phyloP scores from a whole-genome alignment of 768 basidiomycete species.

The Pisolithus microcarpus region DNA sequence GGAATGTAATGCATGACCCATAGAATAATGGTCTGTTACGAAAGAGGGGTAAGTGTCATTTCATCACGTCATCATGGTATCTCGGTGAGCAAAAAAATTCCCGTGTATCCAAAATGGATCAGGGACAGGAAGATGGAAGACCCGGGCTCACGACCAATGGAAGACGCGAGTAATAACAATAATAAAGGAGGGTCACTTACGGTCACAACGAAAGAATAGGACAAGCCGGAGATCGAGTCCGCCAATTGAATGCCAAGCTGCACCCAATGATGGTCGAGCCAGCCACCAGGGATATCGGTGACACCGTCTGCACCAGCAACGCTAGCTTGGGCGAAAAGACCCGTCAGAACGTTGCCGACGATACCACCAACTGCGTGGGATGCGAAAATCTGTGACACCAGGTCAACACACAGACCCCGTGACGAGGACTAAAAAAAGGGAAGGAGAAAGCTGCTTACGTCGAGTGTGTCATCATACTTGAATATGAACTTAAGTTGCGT shows the following conservation, averaged over 20 bases:
- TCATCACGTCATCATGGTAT: background rate
- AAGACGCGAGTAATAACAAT: no score
- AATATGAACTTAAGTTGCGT: conserved; percentile 86
- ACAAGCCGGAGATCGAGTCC: conserved; percentile 56
- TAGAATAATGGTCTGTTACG: conserved; percentile 60
- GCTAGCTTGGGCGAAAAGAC: conserved; percentile 75
- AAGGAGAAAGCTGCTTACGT: conserved; percentile 39
- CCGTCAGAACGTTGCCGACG: conserved; percentile 79
- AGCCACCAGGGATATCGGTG: conserved; percentile 66
- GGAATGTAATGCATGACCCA: conserved; percentile 89
- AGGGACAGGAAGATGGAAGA: no score
- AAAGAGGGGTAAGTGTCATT: background rate
- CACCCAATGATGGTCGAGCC: conserved; percentile 74
- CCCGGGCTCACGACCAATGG: no score
- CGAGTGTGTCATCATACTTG: conserved; percentile 72
- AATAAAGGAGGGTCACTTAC: conserved; percentile 32
- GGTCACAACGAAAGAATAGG: conserved; percentile 72
- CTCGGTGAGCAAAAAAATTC: no score
- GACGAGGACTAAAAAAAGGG: background rate
- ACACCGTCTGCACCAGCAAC: conserved; percentile 78
- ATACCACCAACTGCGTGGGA: conserved; percentile 74
- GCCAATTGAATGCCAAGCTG: conserved; percentile 87
- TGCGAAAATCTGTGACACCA: conserved; percentile 68
- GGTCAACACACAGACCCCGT: background rate
- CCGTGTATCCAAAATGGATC: no score